Evolutionary conservation across 2,329 filamentous ascomycete species (phyloP), one percentile per base, ranked within the genome.

Genomic region (Plectosphaerella plurivora): DNA sequence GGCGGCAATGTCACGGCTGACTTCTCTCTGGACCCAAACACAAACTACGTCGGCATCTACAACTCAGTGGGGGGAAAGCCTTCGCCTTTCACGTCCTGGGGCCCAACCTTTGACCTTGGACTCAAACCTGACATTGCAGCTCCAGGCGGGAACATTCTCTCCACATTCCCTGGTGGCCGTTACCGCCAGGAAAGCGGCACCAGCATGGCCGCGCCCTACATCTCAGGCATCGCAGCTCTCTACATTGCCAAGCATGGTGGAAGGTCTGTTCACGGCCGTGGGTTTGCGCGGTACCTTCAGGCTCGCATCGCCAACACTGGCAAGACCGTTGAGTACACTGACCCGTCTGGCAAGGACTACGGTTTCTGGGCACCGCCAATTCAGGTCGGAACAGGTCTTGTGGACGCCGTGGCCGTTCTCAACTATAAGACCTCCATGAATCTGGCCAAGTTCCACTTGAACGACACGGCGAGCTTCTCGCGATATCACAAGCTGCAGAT

Each of bases 111-210:
- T 55, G 73, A 77, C 49, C 62, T 74, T 6, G 62, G 66, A 36
- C 59, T 75, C 49, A 74, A 73, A 59, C 72, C 73, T 5, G 68
- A 76, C 50, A 57, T 76, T 47, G 70, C 68, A 7, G 67, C 71
- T 0, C 73, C 73, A 2, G 73, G 74, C 36, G 69, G 69, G 20
- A 64, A 69, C 15, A 61, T 63, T 25, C 65, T 73, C 45, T 72
- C 71, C 14, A 76, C 74, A 3, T 77, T 69, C 49, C 68, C 5
- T 7, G 54, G 54, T 0, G 54, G 24, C 8, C 37, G 41, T 4
- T 37, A 49, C 15, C 69, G 51, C 68, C 69, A 12, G 61, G n/a
- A 45, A 9, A 44, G 33, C 45, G 45, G 45, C 24, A 47, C 45
- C 45, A 33, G 24, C 24, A 47, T 47, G 45, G 45, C 45, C 7